Percentiles rank a stretch among this genome's conserved stretches.
Evolutionary conservation across 495 filamentous ascomycete species (phyloP).

Genomic region (Margaritispora aquatica): DNA sequence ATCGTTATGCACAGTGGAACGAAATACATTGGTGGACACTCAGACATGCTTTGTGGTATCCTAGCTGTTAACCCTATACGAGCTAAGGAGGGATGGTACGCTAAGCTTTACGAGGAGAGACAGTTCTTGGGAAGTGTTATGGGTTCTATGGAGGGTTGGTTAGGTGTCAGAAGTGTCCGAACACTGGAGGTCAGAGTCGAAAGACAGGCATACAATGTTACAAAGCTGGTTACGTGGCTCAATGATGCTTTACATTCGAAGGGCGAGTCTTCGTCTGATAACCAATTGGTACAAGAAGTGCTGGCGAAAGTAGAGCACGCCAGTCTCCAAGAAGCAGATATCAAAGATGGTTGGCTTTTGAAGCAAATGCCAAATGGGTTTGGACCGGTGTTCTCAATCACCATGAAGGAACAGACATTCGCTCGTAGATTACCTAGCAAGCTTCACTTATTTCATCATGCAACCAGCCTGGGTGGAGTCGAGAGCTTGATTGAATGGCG

Average conservation of each 20-base stretch:
- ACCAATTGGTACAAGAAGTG: constrained; percentile 38
- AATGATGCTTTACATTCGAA: constrained; percentile 35
- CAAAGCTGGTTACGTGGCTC: constrained; percentile 66
- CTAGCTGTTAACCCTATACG: constrained; percentile 48
- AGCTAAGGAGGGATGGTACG: constrained; percentile 46
- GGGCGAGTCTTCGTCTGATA: constrained; percentile 2
- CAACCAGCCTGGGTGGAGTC: constrained; percentile 87
- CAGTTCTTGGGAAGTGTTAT: constrained; percentile 75
- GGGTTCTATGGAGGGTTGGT: constrained; percentile 88
- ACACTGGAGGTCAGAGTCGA: constrained; percentile 79
- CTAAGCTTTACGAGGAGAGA: constrained; percentile 55
- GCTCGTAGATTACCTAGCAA: constrained; percentile 70
- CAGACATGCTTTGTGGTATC: constrained; percentile 83
- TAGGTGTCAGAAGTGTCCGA: constrained; percentile 77
- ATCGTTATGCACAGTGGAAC: constrained; percentile 86
- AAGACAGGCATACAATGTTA: constrained; percentile 64
- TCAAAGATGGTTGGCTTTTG: constrained; percentile 61
- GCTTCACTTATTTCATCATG: constrained; percentile 83
- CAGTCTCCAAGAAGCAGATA: constrained; percentile 56
- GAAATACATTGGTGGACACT: constrained; percentile 94
- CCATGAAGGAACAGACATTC: constrained; percentile 48
- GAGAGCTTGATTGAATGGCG: constrained; percentile 91
- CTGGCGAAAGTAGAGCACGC: constrained; percentile 67
- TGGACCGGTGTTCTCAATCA: constrained; percentile 80
- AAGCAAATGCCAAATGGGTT: constrained; percentile 91